A percentile compares a stretch with the other conserved stretches of the same genome.
Evolutionary conservation across 768 basidiomycete species (phyloP).

Genomic region (Amanita rimosa): DNA sequence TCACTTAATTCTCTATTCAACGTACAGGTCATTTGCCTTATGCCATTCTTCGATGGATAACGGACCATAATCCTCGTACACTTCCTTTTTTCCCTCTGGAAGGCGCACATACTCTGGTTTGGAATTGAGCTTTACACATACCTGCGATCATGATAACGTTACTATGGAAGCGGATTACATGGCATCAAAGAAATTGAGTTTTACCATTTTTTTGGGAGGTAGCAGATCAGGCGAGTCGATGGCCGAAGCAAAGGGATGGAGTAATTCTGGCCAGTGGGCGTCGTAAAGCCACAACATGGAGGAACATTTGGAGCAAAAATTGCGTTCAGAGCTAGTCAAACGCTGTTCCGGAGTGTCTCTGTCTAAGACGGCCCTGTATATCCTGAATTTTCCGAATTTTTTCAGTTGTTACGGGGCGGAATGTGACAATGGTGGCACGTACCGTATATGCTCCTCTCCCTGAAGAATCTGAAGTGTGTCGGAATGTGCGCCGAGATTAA

Average conservation of each 20-base stretch:
- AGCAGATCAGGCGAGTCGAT: slow-evolving; percentile 53
- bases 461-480: slow-evolving; percentile 37
- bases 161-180: not conserved
- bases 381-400: no score
- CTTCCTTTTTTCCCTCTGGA: slow-evolving; percentile 44
- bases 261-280: slow-evolving; percentile 41
- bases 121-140: slow-evolving; percentile 32
- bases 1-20: slow-evolving; percentile 11
- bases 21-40: slow-evolving; percentile 34
- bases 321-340: slow-evolving; percentile 42
- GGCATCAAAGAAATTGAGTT: not conserved
- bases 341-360: slow-evolving; percentile 39
- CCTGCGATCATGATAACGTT: slow-evolving; percentile 17
- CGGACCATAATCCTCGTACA: slow-evolving; percentile 30
- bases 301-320: slow-evolving; percentile 54
- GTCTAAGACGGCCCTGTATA: slow-evolving; percentile 53
- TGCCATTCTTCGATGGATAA: slow-evolving; percentile 52
- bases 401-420: no score
- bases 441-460: slow-evolving; percentile 48
- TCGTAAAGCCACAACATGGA: slow-evolving; percentile 62
- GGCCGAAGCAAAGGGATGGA: slow-evolving; percentile 60
- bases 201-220: slow-evolving; percentile 37
- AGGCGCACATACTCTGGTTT: slow-evolving; percentile 52
- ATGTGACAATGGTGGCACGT: no score
- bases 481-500: slow-evolving; percentile 51